Conservation (phyloP, 352 stramenopile species). For the Sclerospora graminicola region DNA sequence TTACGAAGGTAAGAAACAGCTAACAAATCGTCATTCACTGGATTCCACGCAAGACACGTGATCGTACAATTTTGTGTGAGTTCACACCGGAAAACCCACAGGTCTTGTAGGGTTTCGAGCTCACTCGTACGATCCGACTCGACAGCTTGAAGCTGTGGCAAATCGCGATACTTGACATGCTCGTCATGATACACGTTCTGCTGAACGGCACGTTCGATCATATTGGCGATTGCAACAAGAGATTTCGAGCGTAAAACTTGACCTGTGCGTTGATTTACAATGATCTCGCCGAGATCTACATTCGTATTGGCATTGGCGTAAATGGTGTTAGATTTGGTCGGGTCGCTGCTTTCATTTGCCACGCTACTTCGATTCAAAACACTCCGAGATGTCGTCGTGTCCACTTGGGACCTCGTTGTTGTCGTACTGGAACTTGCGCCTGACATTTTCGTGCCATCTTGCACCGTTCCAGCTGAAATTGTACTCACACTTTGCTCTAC, state of each 20-base stretch:
- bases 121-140: too few relatives aligned
- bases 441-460: conserved; percentile 59
- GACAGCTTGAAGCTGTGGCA: conserved; percentile 26
- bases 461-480: too few relatives aligned
- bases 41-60: conserved; percentile 81
- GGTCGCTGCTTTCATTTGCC: too few relatives aligned
- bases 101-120: conserved; percentile 60
- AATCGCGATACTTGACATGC: conserved; percentile 79
- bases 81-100: conserved; percentile 68
- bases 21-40: conserved; percentile 81
- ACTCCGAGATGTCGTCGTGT: too few relatives aligned
- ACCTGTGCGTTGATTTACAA: conserved; percentile 39
- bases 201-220: conserved; percentile 74
- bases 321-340: conserved; percentile 75
- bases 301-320: conserved; percentile 59
- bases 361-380: too few relatives aligned
- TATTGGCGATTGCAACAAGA: conserved; percentile 44
- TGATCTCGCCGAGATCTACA: conserved; percentile 88
- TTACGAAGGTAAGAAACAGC: conserved; percentile 77
- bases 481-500: too few relatives aligned
- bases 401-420: background rate
- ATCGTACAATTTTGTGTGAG: conserved; percentile 50
- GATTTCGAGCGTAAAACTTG: conserved; percentile 51
- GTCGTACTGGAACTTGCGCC: background rate
- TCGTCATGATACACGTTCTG: conserved; percentile 84